Base-by-base conservation (phyloP, 768 basidiomycete genomes). In the Russula emetica region DNA sequence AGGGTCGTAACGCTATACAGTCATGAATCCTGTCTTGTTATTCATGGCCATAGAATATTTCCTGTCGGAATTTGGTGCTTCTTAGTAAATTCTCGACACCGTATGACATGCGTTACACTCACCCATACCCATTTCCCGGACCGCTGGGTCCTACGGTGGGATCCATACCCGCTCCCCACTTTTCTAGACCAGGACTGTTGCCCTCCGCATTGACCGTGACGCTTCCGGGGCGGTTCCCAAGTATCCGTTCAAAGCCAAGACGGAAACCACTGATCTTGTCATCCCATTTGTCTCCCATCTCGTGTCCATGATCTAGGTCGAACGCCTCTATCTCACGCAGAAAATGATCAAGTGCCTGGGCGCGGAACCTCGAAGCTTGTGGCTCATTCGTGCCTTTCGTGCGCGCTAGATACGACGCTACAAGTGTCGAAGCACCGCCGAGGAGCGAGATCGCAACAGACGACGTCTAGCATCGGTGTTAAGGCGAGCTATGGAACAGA, bases 361-460 rank as follows among this genome's bases (percentile, higher is more conserved):
- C 77, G 13, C 83, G 80, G 3, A 75, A 71, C 34, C 78, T 76
- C 0, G 86, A 87, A n/a, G 79, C 57, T 64, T 90, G 86, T 2
- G 89, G 89, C 67, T 90, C 88, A 42, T 82, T 82, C 0, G 86
- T 84, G 13, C 87, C 86, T 30, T 87, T 82, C 28, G 82, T 79
- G 14, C 85, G 83, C 3, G 88, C 89, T 28, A 91, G 78, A 72
- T 86, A 90, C 2, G 87, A 85, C 20, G 88, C 87, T 16, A 85
- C 80, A 22, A 90, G 24, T 0, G 88, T 91, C 4, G 87, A 73
- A 13, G 86, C 61, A n/a, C 84, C 88, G 36, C 89, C 81, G 40
- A 82, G 73, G 36, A 79, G 50, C 4, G 79, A 69, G 20, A 77
- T 77, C 18, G 74, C 72, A 30, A 81, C 64, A 24, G 76, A 76